Conservation (phyloP, 306 rosid genomes). For the Cicer arietinum region DNA sequence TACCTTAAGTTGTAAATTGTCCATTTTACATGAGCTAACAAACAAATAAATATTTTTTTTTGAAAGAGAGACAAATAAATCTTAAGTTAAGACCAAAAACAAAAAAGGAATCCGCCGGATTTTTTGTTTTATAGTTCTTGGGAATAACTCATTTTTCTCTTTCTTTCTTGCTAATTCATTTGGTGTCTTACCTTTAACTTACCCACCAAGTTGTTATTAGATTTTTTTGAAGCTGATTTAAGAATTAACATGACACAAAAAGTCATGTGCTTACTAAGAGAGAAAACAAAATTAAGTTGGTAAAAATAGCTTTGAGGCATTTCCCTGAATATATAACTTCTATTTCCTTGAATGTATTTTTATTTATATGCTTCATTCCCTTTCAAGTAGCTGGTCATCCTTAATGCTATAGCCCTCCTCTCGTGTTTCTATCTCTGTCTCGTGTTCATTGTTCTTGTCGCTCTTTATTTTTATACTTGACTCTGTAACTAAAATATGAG, state of each 20-base stretch:
- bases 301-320: not conserved
- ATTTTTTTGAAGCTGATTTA: not conserved
- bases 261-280: not conserved
- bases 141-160: not conserved
- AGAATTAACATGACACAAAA: not conserved
- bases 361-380: not conserved
- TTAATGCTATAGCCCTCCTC: not conserved
- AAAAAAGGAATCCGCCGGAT: not conserved
- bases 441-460: not conserved
- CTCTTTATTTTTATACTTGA: not conserved
- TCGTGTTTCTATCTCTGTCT: not conserved
- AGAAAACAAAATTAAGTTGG: not conserved
- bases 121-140: not conserved
- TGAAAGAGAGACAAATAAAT: not conserved
- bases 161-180: not conserved
- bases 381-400: not conserved
- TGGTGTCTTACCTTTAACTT: slow-evolving; percentile 14
- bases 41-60: not conserved
- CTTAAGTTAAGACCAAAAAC: not conserved
- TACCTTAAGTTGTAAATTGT: not conserved
- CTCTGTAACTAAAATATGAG: not conserved
- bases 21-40: slow-evolving; percentile 41
- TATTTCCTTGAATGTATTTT: not conserved
- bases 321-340: not conserved
- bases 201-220: not conserved